Evolutionary conservation across 1,284 basidiomycete species (phyloP).

Genomic region (Melanopsichium pennsylvanicum): DNA sequence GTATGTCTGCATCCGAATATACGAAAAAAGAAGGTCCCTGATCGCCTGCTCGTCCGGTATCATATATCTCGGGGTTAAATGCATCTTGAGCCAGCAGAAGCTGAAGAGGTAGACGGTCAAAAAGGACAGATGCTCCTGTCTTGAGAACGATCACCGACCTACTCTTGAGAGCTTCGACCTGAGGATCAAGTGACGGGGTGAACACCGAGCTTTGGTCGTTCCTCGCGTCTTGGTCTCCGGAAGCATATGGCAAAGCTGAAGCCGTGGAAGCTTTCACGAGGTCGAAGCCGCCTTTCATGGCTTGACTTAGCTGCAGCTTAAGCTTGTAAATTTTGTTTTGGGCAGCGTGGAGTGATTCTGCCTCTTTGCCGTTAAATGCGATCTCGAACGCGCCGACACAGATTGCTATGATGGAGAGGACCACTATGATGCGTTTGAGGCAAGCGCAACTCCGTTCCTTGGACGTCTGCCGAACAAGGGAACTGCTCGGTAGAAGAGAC

Average conservation of each 20-base stretch:
- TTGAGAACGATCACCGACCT: slow-evolving; percentile 29
- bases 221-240: background rate
- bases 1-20: slow-evolving; percentile 19
- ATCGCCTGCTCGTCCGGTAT: slow-evolving; percentile 5
- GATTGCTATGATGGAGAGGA: slow-evolving; percentile 7
- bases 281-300: slow-evolving; percentile 2
- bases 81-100: slow-evolving; percentile 14
- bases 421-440: slow-evolving; percentile 4
- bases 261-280: background rate
- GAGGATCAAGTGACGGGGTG: background rate
- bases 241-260: background rate
- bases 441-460: background rate
- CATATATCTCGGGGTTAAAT: background rate
- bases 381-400: slow-evolving; percentile 16
- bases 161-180: slow-evolving; percentile 7
- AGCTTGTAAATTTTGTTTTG: slow-evolving; percentile 10
- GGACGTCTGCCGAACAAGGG: background rate
- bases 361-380: slow-evolving; percentile 24
- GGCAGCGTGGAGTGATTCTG: slow-evolving; percentile 13
- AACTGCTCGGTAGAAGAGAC: slow-evolving; percentile 2
- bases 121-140: slow-evolving; percentile 23
- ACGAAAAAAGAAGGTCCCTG: slow-evolving; percentile 12
- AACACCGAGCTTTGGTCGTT: background rate
- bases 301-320: slow-evolving; percentile 3
- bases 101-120: slow-evolving; percentile 32